phyloP scores from a whole-genome alignment of 2,329 filamentous ascomycete genomes.

The Penicillium concentricum region DNA sequence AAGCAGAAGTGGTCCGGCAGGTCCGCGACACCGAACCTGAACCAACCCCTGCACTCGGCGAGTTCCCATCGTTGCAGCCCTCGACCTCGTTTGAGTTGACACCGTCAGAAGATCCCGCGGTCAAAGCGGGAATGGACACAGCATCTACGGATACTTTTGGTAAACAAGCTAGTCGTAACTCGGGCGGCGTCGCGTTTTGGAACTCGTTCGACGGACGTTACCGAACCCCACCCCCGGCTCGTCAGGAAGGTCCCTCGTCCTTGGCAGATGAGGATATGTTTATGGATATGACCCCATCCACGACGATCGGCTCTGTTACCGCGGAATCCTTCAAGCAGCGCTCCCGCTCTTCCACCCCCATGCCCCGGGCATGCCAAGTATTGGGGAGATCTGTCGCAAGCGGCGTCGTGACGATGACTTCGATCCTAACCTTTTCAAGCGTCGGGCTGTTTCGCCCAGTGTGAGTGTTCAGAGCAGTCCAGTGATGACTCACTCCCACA shows the following conservation, averaged over 20 bases:
- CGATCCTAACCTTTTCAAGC: slow-evolving; percentile 83
- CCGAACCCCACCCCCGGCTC: slow-evolving; percentile 64
- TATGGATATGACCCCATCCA: slow-evolving; percentile 43
- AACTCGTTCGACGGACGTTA: slow-evolving; percentile 70
- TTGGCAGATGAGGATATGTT: slow-evolving; percentile 41
- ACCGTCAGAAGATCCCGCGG: slow-evolving; percentile 15
- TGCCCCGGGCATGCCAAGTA: slow-evolving; percentile 50
- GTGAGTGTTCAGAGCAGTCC: slow-evolving; percentile 90
- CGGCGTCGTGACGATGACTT: slow-evolving; percentile 89
- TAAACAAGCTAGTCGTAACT: slow-evolving; percentile 69
- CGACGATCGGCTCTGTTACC: slow-evolving; percentile 25
- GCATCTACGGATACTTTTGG: slow-evolving; percentile 70
- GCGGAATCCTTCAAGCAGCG: slow-evolving; percentile 33
- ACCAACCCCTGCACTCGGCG: slow-evolving; percentile 37
- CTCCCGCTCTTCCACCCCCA: slow-evolving; percentile 43
- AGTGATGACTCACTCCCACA: slow-evolving; percentile 74
- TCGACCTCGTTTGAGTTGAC: slow-evolving; percentile 13
- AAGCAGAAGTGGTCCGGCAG: slow-evolving; percentile 93
- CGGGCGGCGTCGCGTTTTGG: slow-evolving; percentile 74
- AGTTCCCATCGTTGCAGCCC: slow-evolving; percentile 55
- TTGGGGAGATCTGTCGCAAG: slow-evolving; percentile 73
- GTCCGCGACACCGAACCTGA: slow-evolving; percentile 83
- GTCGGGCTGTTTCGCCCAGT: slow-evolving; percentile 85
- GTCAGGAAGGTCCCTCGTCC: slow-evolving; percentile 56
- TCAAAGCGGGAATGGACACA: slow-evolving; percentile 37